Conservation (phyloP, 192 early-diverging fungal genomes). For the Backusella circina region DNA sequence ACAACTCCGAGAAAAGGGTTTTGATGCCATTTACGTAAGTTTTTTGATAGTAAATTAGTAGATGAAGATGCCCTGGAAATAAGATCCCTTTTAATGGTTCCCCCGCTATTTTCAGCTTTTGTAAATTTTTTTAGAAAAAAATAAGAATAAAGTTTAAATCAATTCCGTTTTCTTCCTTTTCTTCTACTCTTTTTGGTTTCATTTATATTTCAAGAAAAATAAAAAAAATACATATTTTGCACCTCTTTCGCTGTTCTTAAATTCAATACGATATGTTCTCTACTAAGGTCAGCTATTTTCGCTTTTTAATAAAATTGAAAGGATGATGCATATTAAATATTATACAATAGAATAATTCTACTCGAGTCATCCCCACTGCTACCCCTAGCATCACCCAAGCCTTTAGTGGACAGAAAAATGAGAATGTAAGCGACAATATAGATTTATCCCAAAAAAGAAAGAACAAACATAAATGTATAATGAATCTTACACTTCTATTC, state of each 20-base stretch:
- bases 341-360: constrained; percentile 14
- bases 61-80: not conserved
- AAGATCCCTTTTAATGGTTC: not conserved
- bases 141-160: not conserved
- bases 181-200: not conserved
- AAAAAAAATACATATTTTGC: constrained; percentile 8
- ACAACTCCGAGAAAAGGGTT: not conserved
- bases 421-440: constrained; percentile 35
- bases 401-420: constrained; percentile 49
- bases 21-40: not conserved
- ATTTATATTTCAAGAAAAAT: not conserved
- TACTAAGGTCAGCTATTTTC: not conserved
- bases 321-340: not conserved
- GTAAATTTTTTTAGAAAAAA: not conserved
- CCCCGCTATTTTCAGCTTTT: not conserved
- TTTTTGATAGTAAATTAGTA: not conserved
- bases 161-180: constrained; percentile 3
- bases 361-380: constrained; percentile 37
- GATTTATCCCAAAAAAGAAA: not conserved
- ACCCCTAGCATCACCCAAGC: constrained; percentile 42
- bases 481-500: not conserved
- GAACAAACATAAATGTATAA: not conserved
- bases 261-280: constrained; percentile 1
- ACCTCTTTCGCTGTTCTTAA: constrained; percentile 21
- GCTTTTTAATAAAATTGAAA: not conserved